A percentile compares a stretch with the other conserved stretches of the same genome.
phyloP scores from a whole-genome alignment of 495 filamentous ascomycete species.

The Penicillium crystallinum region DNA sequence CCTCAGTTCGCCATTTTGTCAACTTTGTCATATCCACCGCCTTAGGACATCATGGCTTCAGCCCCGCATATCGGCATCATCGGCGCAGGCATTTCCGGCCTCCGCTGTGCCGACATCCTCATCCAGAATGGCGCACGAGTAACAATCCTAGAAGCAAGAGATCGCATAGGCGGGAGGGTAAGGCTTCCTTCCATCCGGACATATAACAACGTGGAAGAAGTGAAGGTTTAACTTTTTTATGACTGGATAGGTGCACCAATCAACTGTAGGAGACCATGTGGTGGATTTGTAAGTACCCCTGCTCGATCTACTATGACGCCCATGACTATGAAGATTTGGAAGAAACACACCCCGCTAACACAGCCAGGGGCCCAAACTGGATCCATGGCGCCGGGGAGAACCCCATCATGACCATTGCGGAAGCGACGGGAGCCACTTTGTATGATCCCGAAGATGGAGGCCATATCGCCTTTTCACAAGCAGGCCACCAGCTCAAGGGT shows the following conservation, averaged over 20 bases:
- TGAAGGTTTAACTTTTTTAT: background rate
- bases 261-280: constrained; percentile 32
- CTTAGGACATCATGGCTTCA: constrained; percentile 26
- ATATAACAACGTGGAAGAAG: background rate
- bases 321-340: background rate
- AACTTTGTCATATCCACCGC: too few relatives aligned
- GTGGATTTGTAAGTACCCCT: constrained; percentile 40
- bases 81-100: constrained; percentile 82
- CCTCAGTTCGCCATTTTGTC: background rate
- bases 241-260: constrained; percentile 34
- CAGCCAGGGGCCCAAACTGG: constrained; percentile 79
- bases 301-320: background rate
- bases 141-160: constrained; percentile 78
- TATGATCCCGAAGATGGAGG: constrained; percentile 49
- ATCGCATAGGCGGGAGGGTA: constrained; percentile 80
- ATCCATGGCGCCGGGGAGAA: constrained; percentile 86
- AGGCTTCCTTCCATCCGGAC: constrained; percentile 14
- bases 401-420: constrained; percentile 75
- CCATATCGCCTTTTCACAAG: constrained; percentile 55
- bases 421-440: constrained; percentile 56
- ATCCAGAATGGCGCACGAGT: constrained; percentile 72
- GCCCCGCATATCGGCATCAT: constrained; percentile 64
- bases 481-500: constrained; percentile 53
- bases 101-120: constrained; percentile 80
- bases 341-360: background rate